phyloP scores from a whole-genome alignment of 2,329 filamentous ascomycete species.

The Dothiorella sarmentorum region DNA sequence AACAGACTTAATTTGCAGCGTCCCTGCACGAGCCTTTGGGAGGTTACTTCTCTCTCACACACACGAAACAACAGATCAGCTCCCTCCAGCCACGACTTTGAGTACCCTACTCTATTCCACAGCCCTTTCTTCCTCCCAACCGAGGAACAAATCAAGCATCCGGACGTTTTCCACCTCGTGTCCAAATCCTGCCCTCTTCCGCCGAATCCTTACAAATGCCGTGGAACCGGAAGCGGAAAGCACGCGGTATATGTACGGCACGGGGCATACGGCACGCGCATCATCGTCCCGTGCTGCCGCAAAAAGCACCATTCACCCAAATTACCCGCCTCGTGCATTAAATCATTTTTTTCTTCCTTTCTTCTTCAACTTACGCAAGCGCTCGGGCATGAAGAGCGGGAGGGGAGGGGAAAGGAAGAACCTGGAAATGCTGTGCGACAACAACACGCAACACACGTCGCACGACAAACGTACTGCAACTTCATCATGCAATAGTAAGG shows the following conservation, averaged over 20 bases:
- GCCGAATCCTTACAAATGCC: not conserved
- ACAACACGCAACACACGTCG: not conserved
- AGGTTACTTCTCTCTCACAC: not conserved
- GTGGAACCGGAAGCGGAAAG: not conserved
- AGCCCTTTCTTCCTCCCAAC: not conserved
- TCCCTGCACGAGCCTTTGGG: not conserved
- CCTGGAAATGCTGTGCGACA: not conserved
- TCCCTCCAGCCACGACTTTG: not conserved
- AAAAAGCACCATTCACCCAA: not conserved
- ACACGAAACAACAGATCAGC: not conserved
- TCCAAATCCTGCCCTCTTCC: not conserved
- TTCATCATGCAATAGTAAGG: too few relatives aligned
- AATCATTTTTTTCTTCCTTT: not conserved
- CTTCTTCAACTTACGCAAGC: too few relatives aligned
- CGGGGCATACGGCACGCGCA: not conserved
- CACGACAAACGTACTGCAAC: not conserved
- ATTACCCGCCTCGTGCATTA: too few relatives aligned
- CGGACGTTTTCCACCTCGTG: not conserved
- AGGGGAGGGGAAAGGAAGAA: not conserved
- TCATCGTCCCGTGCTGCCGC: conserved; percentile 4
- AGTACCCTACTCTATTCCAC: not conserved
- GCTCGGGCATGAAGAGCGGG: not conserved
- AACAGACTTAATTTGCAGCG: not conserved
- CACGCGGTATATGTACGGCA: not conserved
- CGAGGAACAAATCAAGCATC: too few relatives aligned